Evolutionary conservation across 2,329 filamentous ascomycete genomes (phyloP).

Genomic region (Venturia effusa): DNA sequence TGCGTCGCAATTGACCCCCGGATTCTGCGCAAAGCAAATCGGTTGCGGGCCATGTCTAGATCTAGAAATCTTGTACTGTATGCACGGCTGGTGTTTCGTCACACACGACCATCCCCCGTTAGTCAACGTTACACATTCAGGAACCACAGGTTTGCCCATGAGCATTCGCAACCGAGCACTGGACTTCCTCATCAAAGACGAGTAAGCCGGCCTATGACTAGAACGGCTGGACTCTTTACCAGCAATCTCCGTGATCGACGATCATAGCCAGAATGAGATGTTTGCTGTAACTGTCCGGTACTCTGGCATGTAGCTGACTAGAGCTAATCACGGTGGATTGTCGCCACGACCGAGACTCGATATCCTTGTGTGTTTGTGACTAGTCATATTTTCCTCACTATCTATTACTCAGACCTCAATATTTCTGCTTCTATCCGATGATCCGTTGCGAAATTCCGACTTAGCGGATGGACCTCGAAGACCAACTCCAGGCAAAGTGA

Average conservation of each 20-base stretch:
- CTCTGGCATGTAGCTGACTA: not conserved
- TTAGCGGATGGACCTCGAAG: not conserved
- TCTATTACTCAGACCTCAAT: not conserved
- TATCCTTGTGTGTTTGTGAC: not conserved
- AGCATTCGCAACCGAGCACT: not conserved
- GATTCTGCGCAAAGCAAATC: not conserved
- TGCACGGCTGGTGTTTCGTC: not conserved
- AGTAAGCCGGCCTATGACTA: not conserved
- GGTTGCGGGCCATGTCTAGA: slow-evolving; percentile 1
- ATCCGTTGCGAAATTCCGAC: not conserved
- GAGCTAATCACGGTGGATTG: not conserved
- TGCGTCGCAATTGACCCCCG: not conserved
- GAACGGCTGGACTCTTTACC: not conserved
- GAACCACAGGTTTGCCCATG: slow-evolving; percentile 4
- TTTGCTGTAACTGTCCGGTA: not conserved
- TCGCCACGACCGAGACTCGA: not conserved
- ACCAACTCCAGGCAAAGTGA: not conserved
- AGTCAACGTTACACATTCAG: slow-evolving; percentile 1
- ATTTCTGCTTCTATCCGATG: not conserved
- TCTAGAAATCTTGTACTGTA: not conserved
- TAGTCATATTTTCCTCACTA: not conserved
- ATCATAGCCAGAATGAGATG: not conserved
- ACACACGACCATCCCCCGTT: not conserved
- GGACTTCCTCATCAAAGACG: not conserved
- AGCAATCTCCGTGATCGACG: not conserved